phyloP scores from a whole-genome alignment of 1,284 basidiomycete species.

The Ceratobasidium sp. region DNA sequence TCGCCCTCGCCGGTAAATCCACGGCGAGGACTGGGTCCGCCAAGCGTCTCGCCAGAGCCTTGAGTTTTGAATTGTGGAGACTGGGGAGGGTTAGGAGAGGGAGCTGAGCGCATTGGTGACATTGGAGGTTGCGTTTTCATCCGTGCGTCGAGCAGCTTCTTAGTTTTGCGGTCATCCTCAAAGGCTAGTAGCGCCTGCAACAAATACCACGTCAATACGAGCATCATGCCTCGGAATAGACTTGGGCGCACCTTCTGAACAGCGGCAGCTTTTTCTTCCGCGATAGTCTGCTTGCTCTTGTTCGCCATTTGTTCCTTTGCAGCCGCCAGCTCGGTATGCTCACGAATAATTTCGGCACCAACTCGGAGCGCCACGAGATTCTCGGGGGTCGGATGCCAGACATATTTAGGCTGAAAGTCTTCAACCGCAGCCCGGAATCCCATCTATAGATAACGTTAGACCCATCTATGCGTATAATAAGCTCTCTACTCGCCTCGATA shows the following conservation, averaged over 20 bases:
- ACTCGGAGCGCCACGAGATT: slow-evolving; percentile 63
- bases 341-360: slow-evolving; percentile 68
- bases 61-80: slow-evolving; percentile 26
- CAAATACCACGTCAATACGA: background rate
- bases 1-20: slow-evolving; percentile 22
- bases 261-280: slow-evolving; percentile 61
- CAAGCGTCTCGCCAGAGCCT: slow-evolving; percentile 11
- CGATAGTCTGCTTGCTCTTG: slow-evolving; percentile 60
- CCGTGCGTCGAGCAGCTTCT: slow-evolving; percentile 61
- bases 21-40: slow-evolving; percentile 17
- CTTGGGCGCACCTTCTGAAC: slow-evolving; percentile 60
- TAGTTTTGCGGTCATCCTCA: slow-evolving; percentile 72
- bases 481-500: slow-evolving; percentile 61
- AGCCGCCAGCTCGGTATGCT: slow-evolving; percentile 62
- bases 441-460: slow-evolving; percentile 57
- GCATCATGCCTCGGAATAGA: background rate
- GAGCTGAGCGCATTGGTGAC: background rate
- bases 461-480: background rate
- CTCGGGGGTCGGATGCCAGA: slow-evolving; percentile 59
- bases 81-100: background rate
- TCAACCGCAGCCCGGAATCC: slow-evolving; percentile 68
- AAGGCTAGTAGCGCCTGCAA: slow-evolving; percentile 71
- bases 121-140: slow-evolving; percentile 59
- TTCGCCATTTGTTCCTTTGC: slow-evolving; percentile 62
- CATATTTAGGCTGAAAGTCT: slow-evolving; percentile 69